These are phyloP conservation scores for Leishmania tarentolae DNA, from an alignment of 208 protist species.

Conservation along the genomic window DNA sequence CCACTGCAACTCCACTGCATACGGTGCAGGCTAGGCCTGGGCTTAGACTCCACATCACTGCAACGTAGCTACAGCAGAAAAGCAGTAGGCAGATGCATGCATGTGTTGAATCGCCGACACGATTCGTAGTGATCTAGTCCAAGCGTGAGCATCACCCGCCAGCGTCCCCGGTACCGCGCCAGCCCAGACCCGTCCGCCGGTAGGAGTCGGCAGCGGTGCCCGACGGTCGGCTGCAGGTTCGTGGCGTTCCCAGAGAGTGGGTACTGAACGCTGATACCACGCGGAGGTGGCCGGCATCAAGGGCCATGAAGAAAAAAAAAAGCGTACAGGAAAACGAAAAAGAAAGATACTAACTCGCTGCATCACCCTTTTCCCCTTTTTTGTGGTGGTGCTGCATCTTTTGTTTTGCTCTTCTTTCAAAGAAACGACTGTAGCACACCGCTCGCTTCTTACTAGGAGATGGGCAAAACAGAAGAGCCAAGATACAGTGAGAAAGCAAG, in stretches of 20 bases:
- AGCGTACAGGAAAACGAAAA: constrained; percentile 28
- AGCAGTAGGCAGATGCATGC: not conserved
- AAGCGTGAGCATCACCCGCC: not conserved
- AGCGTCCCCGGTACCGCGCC: not conserved
- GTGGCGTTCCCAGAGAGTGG: not conserved
- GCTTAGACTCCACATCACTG: not conserved
- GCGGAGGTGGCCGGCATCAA: not conserved
- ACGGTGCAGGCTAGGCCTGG: not conserved
- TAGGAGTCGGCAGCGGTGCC: not conserved
- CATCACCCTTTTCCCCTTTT: not conserved
- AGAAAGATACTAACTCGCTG: not conserved
- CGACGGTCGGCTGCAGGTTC: not conserved
- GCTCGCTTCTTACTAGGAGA: not conserved
- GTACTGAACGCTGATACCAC: not conserved
- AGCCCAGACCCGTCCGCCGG: not conserved
- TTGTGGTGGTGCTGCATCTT: not conserved
- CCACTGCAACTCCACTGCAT: not conserved
- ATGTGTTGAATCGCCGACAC: not conserved
- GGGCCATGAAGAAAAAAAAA: constrained; percentile 20
- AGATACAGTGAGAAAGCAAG: not conserved
- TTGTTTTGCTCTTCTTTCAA: not conserved
- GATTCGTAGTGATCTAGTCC: not conserved
- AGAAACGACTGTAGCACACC: not conserved
- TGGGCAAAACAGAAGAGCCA: not conserved
- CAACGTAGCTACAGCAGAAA: constrained; percentile 1